A percentile compares a stretch with the other conserved stretches of the same genome.
Evolutionary conservation across 2,329 filamentous ascomycete genomes (phyloP).

Genomic region (Talaromyces islandicus): DNA sequence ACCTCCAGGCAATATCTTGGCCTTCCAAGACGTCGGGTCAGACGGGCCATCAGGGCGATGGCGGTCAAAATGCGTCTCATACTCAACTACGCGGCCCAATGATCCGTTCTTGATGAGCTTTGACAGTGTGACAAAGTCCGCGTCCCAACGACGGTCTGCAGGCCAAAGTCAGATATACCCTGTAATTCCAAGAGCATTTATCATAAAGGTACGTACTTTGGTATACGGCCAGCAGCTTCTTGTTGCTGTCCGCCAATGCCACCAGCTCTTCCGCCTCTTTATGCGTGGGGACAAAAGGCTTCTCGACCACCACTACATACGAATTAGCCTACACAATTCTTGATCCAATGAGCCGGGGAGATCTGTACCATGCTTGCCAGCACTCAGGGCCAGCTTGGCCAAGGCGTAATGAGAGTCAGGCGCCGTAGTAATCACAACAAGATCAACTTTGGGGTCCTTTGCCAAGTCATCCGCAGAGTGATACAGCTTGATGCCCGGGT

Average conservation of each 20-base stretch:
- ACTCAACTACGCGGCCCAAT: constrained; percentile 69
- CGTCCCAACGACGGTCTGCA: constrained; percentile 64
- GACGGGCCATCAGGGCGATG: constrained; percentile 55
- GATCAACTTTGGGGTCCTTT: constrained; percentile 58
- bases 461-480: constrained; percentile 58
- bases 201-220: constrained; percentile 45
- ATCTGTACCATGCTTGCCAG: constrained; percentile 59
- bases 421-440: constrained; percentile 66
- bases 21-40: constrained; percentile 58
- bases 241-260: constrained; percentile 46
- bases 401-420: constrained; percentile 66
- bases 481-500: constrained; percentile 61
- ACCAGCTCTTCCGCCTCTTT: constrained; percentile 62
- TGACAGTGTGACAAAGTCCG: constrained; percentile 66
- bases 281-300: constrained; percentile 71
- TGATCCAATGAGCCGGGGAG: neutral
- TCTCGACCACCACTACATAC: constrained; percentile 63
- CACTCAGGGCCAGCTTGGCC: constrained; percentile 58
- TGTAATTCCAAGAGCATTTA: neutral
- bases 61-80: constrained; percentile 75
- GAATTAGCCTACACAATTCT: neutral
- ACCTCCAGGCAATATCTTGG: constrained; percentile 57
- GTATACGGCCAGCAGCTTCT: constrained; percentile 59
- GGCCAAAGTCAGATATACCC: neutral
- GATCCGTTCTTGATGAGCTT: constrained; percentile 54